These are phyloP conservation scores for Fusarium graminum DNA, from an alignment of 2,329 filamentous ascomycete genomes.

Conservation along the genomic window DNA sequence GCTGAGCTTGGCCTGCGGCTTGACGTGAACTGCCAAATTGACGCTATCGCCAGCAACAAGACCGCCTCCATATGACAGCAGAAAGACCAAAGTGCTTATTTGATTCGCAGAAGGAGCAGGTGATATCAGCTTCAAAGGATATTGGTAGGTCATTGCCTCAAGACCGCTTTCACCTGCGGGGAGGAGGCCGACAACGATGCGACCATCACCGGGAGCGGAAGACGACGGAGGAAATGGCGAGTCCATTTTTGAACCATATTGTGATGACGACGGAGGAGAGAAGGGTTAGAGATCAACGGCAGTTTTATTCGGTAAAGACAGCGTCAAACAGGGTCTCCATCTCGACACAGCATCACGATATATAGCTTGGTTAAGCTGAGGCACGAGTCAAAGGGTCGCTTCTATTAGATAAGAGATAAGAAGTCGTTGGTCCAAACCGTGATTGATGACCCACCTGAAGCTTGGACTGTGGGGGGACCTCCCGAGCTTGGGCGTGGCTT, in stretches of 20 bases:
- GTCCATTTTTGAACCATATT: constrained; percentile 56
- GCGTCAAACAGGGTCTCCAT: constrained; percentile 29
- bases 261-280: constrained; percentile 16
- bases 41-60: constrained; percentile 90
- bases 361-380: constrained; percentile 27
- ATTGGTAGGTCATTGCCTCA: constrained; percentile 85
- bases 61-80: constrained; percentile 94
- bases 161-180: constrained; percentile 80
- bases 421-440: constrained; percentile 30
- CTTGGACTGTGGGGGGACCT: constrained; percentile 26
- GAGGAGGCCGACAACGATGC: constrained; percentile 78
- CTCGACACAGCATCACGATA: constrained; percentile 28
- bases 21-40: constrained; percentile 76
- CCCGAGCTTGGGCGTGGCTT: constrained; percentile 32
- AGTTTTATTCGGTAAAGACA: constrained; percentile 10
- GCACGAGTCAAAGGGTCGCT: constrained; percentile 18
- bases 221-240: constrained; percentile 84
- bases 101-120: constrained; percentile 75
- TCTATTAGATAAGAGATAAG: constrained; percentile 38
- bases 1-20: constrained; percentile 73
- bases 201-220: constrained; percentile 81
- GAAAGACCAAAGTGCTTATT: constrained; percentile 82
- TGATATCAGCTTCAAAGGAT: constrained; percentile 93
- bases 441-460: constrained; percentile 35
- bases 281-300: constrained; percentile 1